These are phyloP conservation scores for Xylaria scruposa DNA, from an alignment of 495 filamentous ascomycete genomes.

Conservation along the genomic window DNA sequence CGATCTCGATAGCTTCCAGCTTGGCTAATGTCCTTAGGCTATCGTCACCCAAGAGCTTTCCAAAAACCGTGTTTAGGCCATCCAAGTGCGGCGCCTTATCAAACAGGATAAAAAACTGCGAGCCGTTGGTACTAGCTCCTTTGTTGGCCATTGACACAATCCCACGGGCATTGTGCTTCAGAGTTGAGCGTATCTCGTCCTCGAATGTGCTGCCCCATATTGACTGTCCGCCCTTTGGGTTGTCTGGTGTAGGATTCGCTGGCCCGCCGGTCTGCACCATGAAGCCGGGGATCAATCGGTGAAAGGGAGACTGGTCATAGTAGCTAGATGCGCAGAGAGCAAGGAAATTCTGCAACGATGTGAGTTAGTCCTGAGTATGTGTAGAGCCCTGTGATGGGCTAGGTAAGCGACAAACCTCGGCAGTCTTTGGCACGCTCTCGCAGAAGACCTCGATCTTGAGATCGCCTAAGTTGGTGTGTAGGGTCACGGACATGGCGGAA, in stretches of 20 bases:
- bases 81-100: slow-evolving; percentile 89
- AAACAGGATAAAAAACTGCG: slow-evolving; percentile 92
- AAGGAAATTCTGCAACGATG: slow-evolving; percentile 78
- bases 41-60: slow-evolving; percentile 72
- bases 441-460: slow-evolving; percentile 98
- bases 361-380: background rate
- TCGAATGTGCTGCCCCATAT: slow-evolving; percentile 87
- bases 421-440: slow-evolving; percentile 89
- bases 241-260: slow-evolving; percentile 62
- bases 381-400: slow-evolving; percentile 18
- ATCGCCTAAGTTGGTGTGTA: slow-evolving; percentile 89
- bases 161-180: slow-evolving; percentile 86
- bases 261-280: slow-evolving; percentile 92
- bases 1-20: slow-evolving; percentile 79
- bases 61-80: slow-evolving; percentile 93
- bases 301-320: slow-evolving; percentile 89
- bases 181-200: slow-evolving; percentile 87
- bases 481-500: slow-evolving; percentile 67
- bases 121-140: slow-evolving; percentile 83
- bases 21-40: slow-evolving; percentile 72
- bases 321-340: slow-evolving; percentile 89
- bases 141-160: slow-evolving; percentile 95
- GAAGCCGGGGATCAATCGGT: slow-evolving; percentile 87
- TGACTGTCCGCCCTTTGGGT: slow-evolving; percentile 80
- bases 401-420: slow-evolving; percentile 59